Base-by-base conservation (phyloP, 1,139 yeast genomes). In the Zhuliangozyma blackwelliae region DNA sequence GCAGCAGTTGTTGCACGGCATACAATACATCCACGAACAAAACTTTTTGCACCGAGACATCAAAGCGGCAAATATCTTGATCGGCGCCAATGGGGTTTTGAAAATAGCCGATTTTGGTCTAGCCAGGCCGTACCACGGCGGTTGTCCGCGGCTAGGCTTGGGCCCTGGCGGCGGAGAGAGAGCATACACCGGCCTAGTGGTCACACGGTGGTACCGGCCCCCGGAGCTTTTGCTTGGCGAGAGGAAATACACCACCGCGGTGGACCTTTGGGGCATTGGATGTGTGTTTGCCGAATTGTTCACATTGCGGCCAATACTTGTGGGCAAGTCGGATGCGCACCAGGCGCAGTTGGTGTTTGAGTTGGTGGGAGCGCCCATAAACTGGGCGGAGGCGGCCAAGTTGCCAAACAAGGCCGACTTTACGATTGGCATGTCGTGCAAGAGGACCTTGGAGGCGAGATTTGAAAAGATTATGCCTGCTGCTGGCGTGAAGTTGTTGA, bases 231-330 rank as follows among this genome's bases (percentile, higher is more conserved):
- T 92, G 20, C 62, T 92, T 37, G 97, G 97, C 2, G 96, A 89
- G 49, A 69, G 84, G 43, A 69, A 75, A 41, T 92, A 92, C 54
- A 89, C 97, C 2, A 86, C 97, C 0, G 95, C 97, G 0, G 90
- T 92, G 13, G 97, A 92, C 61, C 73, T 92, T 61, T 92, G 98
- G 98, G 97, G 97, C 1, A 77, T 87, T 10, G 98, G 98, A 2
- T 94, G 98, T 63, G 95, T 94, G 0, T 82, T 94, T 59, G 98
- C 89, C 0, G 99, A 94, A 58, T 70, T 90, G 52, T 92, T 86
- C 61, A 78, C 79, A 29, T 75, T 79, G 40, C 77, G 75, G 46
- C 98, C 98, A 0, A 86, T 94, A 13, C 62, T 94, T 35, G 89
- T 79, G 34, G 99, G 98, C 0, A 71, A 75, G 39, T 75, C 92